phyloP scores from a whole-genome alignment of 176 grass and related monocot species.

The Dactylis glomerata region DNA sequence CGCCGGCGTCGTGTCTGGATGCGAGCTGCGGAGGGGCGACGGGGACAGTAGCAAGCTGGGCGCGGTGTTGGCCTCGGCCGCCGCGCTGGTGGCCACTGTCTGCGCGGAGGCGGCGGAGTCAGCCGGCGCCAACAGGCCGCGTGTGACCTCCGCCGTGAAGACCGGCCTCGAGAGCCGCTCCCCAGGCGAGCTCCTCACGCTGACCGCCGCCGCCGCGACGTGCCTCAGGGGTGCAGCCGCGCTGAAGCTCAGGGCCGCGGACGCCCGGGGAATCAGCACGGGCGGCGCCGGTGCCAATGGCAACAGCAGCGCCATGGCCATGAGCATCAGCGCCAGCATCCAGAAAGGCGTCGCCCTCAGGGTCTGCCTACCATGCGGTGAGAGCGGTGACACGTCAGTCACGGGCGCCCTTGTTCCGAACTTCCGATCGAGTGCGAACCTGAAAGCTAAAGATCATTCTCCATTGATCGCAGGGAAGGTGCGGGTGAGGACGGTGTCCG shows the following conservation, averaged over 20 bases:
- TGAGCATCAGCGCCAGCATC: conserved; percentile 51
- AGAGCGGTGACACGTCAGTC: not conserved
- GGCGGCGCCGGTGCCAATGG: not conserved
- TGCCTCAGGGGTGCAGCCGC: conserved; percentile 73
- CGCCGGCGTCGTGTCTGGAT: conserved; percentile 51
- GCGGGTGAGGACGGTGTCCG: conserved; percentile 48
- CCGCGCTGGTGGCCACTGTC: conserved; percentile 77
- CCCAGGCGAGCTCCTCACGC: conserved; percentile 52
- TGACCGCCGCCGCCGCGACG: conserved; percentile 77
- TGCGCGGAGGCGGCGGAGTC: conserved; percentile 85
- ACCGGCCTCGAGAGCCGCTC: conserved; percentile 56
- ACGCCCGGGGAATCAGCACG: conserved; percentile 18
- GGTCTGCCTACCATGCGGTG: conserved; percentile 66
- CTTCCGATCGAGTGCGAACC: not conserved
- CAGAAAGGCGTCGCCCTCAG: conserved; percentile 59
- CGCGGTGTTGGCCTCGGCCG: conserved; percentile 61
- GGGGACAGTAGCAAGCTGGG: conserved; percentile 23
- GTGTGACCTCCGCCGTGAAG: conserved; percentile 54
- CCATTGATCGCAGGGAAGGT: conserved; percentile 51
- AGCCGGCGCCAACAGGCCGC: conserved; percentile 40
- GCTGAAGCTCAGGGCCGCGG: conserved; percentile 60
- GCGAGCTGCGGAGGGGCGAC: conserved; percentile 28
- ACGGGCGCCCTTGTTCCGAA: not conserved
- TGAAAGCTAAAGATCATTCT: not conserved
- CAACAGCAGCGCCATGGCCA: not conserved